phyloP scores from a whole-genome alignment of 306 rosid genomes.

The Senna siamea region DNA sequence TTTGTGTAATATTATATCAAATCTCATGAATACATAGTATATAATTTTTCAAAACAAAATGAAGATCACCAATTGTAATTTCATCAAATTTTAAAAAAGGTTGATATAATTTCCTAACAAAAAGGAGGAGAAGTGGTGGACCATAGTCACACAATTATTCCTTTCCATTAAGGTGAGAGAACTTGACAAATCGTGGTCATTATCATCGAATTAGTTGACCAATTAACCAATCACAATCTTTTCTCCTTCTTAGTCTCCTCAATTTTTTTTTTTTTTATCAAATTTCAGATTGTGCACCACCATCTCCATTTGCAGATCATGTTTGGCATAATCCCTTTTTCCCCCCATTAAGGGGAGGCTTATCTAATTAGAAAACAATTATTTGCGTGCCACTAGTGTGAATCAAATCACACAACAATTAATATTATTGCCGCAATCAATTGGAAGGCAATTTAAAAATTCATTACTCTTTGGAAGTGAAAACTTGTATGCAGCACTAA shows the following conservation, averaged over 20 bases:
- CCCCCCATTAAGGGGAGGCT: background rate
- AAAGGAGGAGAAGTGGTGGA: background rate
- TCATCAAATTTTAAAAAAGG: too few relatives aligned
- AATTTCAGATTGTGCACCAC: slow-evolving; percentile 1
- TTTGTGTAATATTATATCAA: too few relatives aligned
- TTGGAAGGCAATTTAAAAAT: background rate
- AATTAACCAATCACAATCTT: background rate
- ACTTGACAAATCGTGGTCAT: background rate
- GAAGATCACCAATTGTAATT: too few relatives aligned
- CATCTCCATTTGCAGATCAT: slow-evolving; percentile 2
- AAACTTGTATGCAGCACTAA: slow-evolving; percentile 4
- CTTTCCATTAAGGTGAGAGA: too few relatives aligned
- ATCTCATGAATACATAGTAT: too few relatives aligned
- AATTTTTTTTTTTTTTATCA: background rate
- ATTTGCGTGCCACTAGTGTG: background rate
- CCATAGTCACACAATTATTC: background rate
- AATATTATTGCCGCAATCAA: too few relatives aligned
- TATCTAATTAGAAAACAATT: background rate
- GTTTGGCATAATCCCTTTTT: background rate
- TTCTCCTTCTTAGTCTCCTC: background rate
- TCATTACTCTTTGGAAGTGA: background rate
- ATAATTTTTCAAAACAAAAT: too few relatives aligned
- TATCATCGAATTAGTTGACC: background rate
- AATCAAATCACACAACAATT: background rate
- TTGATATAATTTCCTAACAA: too few relatives aligned